Percentiles rank a stretch among this genome's conserved stretches.
These are phyloP conservation scores for Ammopiptanthus mongolicus DNA, from an alignment of 306 rosid species.

Conservation along the genomic window DNA sequence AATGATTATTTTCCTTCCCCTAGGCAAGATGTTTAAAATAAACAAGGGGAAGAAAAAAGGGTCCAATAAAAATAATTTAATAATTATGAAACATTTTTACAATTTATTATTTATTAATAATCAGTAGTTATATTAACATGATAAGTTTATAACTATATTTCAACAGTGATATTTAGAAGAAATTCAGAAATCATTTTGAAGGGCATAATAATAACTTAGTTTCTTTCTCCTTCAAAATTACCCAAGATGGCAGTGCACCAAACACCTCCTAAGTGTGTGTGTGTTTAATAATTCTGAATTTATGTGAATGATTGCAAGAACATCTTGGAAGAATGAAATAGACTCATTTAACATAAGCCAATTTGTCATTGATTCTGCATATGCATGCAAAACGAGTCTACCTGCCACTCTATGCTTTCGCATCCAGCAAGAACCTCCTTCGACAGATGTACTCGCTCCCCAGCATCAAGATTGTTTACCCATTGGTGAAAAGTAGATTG, in stretches of 20 bases:
- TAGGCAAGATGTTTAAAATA: neutral
- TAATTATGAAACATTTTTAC: neutral
- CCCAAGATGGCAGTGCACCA: neutral
- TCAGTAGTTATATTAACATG: neutral
- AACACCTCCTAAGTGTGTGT: neutral
- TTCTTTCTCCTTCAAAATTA: neutral
- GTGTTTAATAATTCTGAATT: neutral
- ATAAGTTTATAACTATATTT: neutral
- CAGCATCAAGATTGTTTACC: conserved; percentile 51
- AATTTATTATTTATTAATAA: too few relatives aligned
- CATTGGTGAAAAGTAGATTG: conserved; percentile 78
- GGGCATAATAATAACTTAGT: neutral
- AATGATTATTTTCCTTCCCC: neutral
- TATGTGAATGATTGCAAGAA: neutral
- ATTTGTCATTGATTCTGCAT: neutral
- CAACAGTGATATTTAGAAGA: too few relatives aligned
- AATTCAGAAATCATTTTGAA: neutral
- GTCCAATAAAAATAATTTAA: too few relatives aligned
- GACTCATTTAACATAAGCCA: neutral
- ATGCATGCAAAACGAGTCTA: conserved; percentile 22
- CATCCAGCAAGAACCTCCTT: conserved; percentile 69
- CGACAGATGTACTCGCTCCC: conserved; percentile 50
- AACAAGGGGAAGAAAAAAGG: neutral
- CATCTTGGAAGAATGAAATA: neutral
- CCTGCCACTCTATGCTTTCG: conserved; percentile 96